A percentile compares a stretch with the other conserved stretches of the same genome.
Conservation (phyloP, 2,329 filamentous ascomycete species). For the Cordyceps farinosa region DNA sequence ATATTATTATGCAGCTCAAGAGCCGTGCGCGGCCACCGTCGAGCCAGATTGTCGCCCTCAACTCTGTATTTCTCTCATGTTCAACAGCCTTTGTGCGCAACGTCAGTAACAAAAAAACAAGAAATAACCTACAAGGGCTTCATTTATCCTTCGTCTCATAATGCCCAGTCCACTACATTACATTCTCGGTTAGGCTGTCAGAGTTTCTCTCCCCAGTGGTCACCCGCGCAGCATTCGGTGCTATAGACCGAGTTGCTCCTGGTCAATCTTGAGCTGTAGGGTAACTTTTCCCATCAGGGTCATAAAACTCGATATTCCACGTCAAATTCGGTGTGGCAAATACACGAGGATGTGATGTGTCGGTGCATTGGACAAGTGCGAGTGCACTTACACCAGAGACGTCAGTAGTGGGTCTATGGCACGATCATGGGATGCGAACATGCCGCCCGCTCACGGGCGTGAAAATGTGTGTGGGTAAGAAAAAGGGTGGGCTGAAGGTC, state of each 20-base stretch:
- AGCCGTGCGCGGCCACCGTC: no score
- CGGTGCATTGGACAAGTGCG: not conserved
- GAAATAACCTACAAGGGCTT: no score
- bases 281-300: not conserved
- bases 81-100: no score
- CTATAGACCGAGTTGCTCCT: not conserved
- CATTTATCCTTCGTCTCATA: not conserved
- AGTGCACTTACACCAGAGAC: slow-evolving; percentile 13
- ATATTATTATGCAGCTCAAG: no score
- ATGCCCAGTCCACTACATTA: not conserved
- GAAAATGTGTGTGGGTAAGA: not conserved
- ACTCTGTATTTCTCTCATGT: no score
- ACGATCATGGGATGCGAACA: slow-evolving; percentile 11
- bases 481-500: not conserved
- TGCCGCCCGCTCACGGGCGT: not conserved
- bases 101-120: no score
- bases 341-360: not conserved
- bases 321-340: not conserved
- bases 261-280: no score
- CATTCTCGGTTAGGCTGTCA: not conserved
- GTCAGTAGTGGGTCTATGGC: slow-evolving; percentile 6
- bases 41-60: no score
- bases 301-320: not conserved
- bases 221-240: not conserved
- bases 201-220: not conserved